A percentile compares a stretch with the other conserved stretches of the same genome.
Evolutionary conservation across 768 basidiomycete species (phyloP).

Genomic region (Xanthoconium stramineum): DNA sequence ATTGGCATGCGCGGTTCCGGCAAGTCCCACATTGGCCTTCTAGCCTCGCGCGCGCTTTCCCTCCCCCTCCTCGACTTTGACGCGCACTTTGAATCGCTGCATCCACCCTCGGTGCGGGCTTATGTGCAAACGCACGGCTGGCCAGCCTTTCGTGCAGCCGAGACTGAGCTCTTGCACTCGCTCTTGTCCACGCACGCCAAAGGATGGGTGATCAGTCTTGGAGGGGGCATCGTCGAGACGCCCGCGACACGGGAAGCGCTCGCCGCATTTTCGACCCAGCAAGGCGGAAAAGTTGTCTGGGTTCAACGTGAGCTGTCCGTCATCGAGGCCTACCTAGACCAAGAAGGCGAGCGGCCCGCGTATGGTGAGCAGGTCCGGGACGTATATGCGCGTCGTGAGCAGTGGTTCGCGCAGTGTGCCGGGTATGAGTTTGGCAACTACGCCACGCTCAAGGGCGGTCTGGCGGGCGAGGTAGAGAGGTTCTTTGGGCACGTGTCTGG

Average conservation of each 20-base stretch:
- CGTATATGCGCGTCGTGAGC: conserved; percentile 78
- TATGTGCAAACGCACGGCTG: conserved; percentile 86
- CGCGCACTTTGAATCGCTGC: conserved; percentile 62
- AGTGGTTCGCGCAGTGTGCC: conserved; percentile 83
- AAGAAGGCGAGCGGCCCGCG: conserved; percentile 76
- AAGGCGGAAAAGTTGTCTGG: conserved; percentile 75
- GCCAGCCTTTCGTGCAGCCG: conserved; percentile 84
- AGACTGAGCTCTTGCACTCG: conserved; percentile 64
- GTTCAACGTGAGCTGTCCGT: conserved; percentile 78
- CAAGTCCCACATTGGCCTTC: conserved; percentile 82
- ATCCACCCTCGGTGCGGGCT: conserved; percentile 59
- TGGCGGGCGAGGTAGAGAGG: conserved; percentile 58
- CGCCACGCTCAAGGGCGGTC: conserved; percentile 39
- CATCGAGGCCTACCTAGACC: conserved; percentile 75
- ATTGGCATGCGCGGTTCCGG: conserved; percentile 98
- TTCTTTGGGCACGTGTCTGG: conserved; percentile 92
- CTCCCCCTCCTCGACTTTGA: conserved; percentile 88
- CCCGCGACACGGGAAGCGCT: conserved; percentile 70
- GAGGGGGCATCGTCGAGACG: conserved; percentile 93
- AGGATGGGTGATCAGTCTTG: conserved; percentile 80
- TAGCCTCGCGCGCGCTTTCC: conserved; percentile 70
- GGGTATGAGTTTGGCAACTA: conserved; percentile 83
- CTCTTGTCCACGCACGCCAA: conserved; percentile 55
- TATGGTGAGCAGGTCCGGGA: conserved; percentile 86
- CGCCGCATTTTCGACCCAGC: conserved; percentile 52